Evolutionary conservation across 2,329 filamentous ascomycete species (phyloP).

Genomic region (Dendryphion nanum): DNA sequence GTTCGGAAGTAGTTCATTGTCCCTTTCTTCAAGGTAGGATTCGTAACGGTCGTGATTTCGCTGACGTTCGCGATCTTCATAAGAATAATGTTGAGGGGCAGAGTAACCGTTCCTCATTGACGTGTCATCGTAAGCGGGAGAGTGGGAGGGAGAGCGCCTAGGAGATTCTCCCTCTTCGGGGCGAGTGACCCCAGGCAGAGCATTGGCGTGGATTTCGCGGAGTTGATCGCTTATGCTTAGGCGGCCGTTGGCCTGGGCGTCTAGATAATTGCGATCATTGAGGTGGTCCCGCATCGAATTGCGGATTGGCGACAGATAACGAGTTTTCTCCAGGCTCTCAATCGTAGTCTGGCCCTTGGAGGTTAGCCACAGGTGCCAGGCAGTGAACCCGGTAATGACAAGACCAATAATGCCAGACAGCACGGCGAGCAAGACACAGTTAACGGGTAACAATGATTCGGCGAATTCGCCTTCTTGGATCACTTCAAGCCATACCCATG

Average conservation of each 20-base stretch:
- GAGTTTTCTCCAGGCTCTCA: conserved; percentile 91
- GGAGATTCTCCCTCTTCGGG: conserved; percentile 75
- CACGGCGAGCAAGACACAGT: conserved; percentile 85
- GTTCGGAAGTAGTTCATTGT: conserved; percentile 83
- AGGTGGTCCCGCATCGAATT: conserved; percentile 67
- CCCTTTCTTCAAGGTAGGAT: conserved; percentile 84
- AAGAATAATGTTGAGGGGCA: conserved; percentile 42
- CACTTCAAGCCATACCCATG: conserved; percentile 85
- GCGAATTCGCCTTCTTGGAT: conserved; percentile 67
- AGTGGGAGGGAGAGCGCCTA: conserved; percentile 31
- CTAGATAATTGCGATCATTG: conserved; percentile 44
- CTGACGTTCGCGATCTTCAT: conserved; percentile 59
- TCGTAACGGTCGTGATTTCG: conserved; percentile 69
- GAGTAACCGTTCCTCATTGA: conserved; percentile 38
- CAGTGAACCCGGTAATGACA: conserved; percentile 84
- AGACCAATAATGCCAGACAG: conserved; percentile 88
- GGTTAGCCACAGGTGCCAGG: conserved; percentile 86
- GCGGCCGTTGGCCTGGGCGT: conserved; percentile 42
- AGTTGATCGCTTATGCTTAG: conserved; percentile 63
- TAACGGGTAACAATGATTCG: conserved; percentile 79
- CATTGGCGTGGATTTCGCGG: conserved; percentile 78
- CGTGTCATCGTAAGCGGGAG: conserved; percentile 25
- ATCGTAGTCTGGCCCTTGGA: conserved; percentile 85
- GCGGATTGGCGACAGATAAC: conserved; percentile 80
- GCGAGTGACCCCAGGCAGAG: conserved; percentile 73